Conservation (phyloP, 495 filamentous ascomycete genomes). For the Tuber calosporum region DNA sequence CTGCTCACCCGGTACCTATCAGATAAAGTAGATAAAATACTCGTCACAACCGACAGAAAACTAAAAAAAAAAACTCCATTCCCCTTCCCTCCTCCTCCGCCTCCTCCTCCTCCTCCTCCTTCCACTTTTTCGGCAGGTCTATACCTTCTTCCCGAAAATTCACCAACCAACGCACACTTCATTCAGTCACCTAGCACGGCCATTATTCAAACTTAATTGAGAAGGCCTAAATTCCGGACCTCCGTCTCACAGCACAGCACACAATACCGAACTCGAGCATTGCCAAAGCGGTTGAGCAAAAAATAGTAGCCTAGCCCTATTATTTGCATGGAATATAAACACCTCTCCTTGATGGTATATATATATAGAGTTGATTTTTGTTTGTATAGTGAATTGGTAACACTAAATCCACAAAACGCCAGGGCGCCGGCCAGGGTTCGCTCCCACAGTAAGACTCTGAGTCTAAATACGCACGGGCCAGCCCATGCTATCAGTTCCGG, state of each 20-base stretch:
- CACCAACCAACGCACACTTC: not conserved
- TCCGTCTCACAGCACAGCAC: not conserved
- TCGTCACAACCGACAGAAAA: not conserved
- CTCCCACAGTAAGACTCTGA: not conserved
- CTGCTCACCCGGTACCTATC: not conserved
- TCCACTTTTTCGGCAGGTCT: not conserved
- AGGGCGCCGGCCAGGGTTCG: not conserved
- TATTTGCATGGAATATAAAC: not conserved
- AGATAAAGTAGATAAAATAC: not conserved
- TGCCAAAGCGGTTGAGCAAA: not conserved
- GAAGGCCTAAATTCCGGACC: not conserved
- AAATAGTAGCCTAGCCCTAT: not conserved
- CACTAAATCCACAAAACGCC: slow-evolving; percentile 4
- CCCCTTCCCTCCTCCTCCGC: not conserved
- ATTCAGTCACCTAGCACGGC: not conserved
- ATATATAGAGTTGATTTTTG: not conserved
- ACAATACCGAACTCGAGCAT: not conserved
- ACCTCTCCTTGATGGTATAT: not conserved
- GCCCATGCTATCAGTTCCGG: not conserved
- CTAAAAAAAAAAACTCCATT: not conserved
- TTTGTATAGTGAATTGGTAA: not conserved
- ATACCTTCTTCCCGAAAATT: not conserved
- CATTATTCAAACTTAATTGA: not conserved
- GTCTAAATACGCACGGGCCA: slow-evolving; percentile 5
- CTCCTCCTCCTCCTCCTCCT: no score